Base-by-base conservation (phyloP, 441 rosid genomes). In the Cnidoscolus chayamansa region DNA sequence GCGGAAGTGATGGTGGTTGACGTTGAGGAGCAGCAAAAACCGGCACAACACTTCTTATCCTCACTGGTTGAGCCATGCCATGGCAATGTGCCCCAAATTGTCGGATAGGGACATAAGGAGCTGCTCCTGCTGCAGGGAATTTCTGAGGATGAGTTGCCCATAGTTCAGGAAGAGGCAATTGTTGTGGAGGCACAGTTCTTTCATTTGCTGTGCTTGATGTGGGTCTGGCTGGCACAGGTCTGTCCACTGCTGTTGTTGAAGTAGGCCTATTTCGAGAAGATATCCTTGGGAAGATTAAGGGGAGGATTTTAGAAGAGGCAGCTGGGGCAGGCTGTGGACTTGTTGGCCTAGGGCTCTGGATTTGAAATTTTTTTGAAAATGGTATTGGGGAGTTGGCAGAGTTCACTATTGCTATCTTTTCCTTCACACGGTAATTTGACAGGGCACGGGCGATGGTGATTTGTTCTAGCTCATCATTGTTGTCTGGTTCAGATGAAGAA, bases 1-100 rank as follows among this genome's bases (percentile, higher is more conserved):
- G 65, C 25, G 92, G 80, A 32, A 84, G 69, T 47, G 87, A 73
- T 67, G 87, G 80, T 40, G 83, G 79, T 37, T 86, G 90, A 13
- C 60, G 74, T n/a, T 91, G 97, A n/a, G 99, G 98, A 37, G 98
- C 93, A 40, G 98, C 85, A 83, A 85, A 94, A 71, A 89, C 91
- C 3, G 99, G 98, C 49, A 86, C 86, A n/a, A 89, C 79, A 20
- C 82, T 88, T 85, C 99, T 88, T 72, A 90, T 83, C 2, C 91
- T 94, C 60, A 94, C 99, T 1, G 99, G 94, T 4, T 88, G 97
- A 80, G 98, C 99, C 71, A 85, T 81, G 66, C 94, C 89, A 47
- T 81, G 90, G 82, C 94, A 87, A 25, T 87, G 48, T 19, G 90
- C 53, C 70, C 91, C 83, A 66, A 78, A 82, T 45, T 86, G 94